phyloP scores from a whole-genome alignment of 306 rosid species.

The Vigna angularis region DNA sequence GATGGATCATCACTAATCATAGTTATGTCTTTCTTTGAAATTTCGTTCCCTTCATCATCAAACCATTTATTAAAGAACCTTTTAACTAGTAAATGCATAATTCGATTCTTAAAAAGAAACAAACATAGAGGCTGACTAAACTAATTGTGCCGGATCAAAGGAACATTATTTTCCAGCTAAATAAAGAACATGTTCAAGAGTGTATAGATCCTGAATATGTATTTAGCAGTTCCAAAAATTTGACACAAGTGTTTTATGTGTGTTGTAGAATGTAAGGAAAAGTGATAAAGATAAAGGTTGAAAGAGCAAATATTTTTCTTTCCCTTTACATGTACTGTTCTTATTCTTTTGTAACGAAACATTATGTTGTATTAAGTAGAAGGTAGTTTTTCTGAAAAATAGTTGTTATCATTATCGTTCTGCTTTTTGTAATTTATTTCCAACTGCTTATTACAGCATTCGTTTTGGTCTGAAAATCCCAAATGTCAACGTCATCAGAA shows the following conservation, averaged over 20 bases:
- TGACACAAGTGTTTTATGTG: background rate
- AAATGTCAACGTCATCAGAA: too few species aligned
- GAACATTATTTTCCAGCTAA: background rate
- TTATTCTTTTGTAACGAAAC: background rate
- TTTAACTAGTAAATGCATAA: constrained; percentile 8
- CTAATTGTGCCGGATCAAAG: too few species aligned
- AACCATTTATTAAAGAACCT: background rate
- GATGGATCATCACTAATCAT: background rate
- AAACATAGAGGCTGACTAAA: background rate
- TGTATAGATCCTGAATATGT: background rate
- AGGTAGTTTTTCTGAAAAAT: background rate
- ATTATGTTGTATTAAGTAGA: background rate
- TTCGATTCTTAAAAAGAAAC: background rate
- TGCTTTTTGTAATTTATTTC: background rate
- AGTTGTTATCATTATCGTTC: background rate
- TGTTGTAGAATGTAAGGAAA: too few species aligned
- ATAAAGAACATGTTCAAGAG: background rate
- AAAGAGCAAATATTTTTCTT: background rate
- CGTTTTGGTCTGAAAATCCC: too few species aligned
- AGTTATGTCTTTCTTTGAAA: background rate
- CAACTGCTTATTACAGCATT: too few species aligned
- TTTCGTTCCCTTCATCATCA: background rate
- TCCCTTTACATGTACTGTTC: background rate
- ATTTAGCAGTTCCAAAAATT: background rate
- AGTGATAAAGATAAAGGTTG: too few species aligned